Percentiles rank a stretch among this genome's conserved stretches.
phyloP scores from a whole-genome alignment of 2,329 filamentous ascomycete genomes.

The Chalaropsis ovoidea region DNA sequence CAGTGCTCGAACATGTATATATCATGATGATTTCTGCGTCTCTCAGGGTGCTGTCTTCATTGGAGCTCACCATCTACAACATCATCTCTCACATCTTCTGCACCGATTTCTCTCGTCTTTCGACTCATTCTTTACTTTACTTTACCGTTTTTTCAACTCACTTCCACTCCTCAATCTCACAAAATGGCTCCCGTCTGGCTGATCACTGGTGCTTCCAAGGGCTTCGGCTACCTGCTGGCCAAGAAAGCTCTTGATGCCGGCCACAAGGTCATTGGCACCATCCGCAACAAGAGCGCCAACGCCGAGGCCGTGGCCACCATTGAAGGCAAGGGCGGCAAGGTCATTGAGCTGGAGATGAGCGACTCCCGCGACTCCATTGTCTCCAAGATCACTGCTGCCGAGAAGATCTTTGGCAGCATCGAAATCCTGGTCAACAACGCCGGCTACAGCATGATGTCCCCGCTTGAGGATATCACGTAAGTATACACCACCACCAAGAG shows the following conservation, averaged over 20 bases:
- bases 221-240: constrained; percentile 39
- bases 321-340: constrained; percentile 30
- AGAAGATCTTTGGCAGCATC: constrained; percentile 35
- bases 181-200: constrained; percentile 36
- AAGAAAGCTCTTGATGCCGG: constrained; percentile 37
- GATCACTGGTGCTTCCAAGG: constrained; percentile 41
- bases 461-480: constrained; percentile 34
- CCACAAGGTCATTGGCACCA: constrained; percentile 41
- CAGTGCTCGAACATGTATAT: neutral
- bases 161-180: neutral
- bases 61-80: too few relatives aligned
- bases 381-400: constrained; percentile 32
- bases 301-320: constrained; percentile 30
- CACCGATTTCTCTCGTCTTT: neutral
- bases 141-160: neutral
- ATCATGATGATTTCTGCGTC: neutral
- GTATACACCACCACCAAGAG: neutral
- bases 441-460: constrained; percentile 37
- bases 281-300: constrained; percentile 34
- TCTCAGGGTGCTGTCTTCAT: neutral
- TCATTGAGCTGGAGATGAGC: constrained; percentile 36
- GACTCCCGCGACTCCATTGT: constrained; percentile 32
- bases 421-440: constrained; percentile 41
- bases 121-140: neutral
- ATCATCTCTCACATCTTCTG: neutral